Evolutionary conservation across 2,329 filamentous ascomycete genomes (phyloP), one percentile per base, ranked within the genome.

Genomic region (Calonectria honghensis): DNA sequence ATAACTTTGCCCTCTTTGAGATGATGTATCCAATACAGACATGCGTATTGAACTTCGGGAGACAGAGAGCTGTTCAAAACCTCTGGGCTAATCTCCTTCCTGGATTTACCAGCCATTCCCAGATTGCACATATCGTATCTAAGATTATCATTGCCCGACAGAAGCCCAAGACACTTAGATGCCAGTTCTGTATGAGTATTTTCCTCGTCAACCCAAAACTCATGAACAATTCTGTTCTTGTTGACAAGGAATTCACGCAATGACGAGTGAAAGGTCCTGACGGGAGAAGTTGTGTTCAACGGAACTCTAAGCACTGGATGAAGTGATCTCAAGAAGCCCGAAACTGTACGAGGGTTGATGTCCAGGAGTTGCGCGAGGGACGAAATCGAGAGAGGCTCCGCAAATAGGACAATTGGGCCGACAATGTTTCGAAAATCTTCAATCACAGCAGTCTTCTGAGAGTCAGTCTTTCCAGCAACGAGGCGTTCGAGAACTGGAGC

Each of bases 21-120:
- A 75, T 87, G 85, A 66, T 83, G 20, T 1, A 77, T 59, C 78
- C 84, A 88, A 74, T 87, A 85, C 2, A 78, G 79, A 75, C 84
- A 87, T 18, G 85, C 85, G 29, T 70, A 70, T 41, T 52, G 41
- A 63, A 70, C 54, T 27, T 63, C 16, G 6, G 3, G 27, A 4
- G 59, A 13, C 24, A 48, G n/a, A 79, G 86, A 88, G 70, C 79
- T 78, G 6, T 66, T 14, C 3, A 73, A 35, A 14, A 3, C 54
- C 2, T 52, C 18, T 16, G 11, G 11, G 9, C 4, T 11, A 0
- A 72, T 24, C 6, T 69, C 48, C 6, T 37, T 29, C 11, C 70
- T 71, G 18, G 52, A 18, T 0, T 7, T 74, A 0, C 69, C 75
- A 9, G 72, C 71, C 4, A 29, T 31, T 20, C n/a, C 0, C 5